Percentiles rank a stretch among this genome's conserved stretches.
phyloP scores from a whole-genome alignment of 2,329 filamentous ascomycete species.

The Knoxdaviesia capensis region DNA sequence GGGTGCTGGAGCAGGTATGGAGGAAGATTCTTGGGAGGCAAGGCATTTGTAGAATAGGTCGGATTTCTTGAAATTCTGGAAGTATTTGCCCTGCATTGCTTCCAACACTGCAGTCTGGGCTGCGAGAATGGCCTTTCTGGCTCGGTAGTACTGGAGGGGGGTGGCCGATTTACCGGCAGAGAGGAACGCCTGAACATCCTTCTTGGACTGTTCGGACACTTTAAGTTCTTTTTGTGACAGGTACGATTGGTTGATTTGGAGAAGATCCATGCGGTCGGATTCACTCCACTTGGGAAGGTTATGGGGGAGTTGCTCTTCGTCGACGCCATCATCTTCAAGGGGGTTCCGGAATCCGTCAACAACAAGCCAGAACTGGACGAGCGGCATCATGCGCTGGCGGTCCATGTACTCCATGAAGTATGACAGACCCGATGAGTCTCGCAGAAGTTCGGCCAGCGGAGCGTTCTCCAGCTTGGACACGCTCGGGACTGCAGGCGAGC shows the following conservation, averaged over 20 bases:
- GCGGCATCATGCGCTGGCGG: constrained; percentile 61
- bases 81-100: constrained; percentile 63
- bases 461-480: constrained; percentile 54
- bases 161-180: constrained; percentile 58
- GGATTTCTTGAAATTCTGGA: constrained; percentile 73
- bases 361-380: constrained; percentile 97
- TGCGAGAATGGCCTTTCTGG: constrained; percentile 59
- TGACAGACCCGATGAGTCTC: constrained; percentile 74
- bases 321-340: constrained; percentile 52
- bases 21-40: constrained; percentile 59
- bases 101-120: constrained; percentile 71
- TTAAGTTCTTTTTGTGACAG: constrained; percentile 65
- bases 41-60: constrained; percentile 94
- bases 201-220: constrained; percentile 47
- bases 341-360: constrained; percentile 93
- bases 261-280: constrained; percentile 69
- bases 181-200: constrained; percentile 57
- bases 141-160: constrained; percentile 62
- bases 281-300: constrained; percentile 54
- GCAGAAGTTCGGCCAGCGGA: constrained; percentile 66
- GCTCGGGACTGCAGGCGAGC: constrained; percentile 7
- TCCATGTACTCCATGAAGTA: constrained; percentile 99
- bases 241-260: constrained; percentile 82
- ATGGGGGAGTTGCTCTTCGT: constrained; percentile 38
- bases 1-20: constrained; percentile 2